A percentile compares a stretch with the other conserved stretches of the same genome.
Conservation (phyloP, 345 rosid species). For the Reutealis trisperma region DNA sequence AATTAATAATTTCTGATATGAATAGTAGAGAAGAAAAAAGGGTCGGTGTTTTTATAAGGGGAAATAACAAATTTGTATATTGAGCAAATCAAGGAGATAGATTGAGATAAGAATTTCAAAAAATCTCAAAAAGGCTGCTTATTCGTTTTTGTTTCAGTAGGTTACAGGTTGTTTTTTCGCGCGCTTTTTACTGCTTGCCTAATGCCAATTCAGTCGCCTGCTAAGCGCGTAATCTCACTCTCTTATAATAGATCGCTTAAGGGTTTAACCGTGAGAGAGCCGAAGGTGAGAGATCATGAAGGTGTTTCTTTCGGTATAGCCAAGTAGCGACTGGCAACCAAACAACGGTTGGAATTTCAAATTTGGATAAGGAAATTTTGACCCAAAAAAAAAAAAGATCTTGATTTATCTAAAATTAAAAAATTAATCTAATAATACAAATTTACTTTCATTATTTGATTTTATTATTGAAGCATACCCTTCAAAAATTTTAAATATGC, state of each 20-base stretch:
- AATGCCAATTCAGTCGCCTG: neutral
- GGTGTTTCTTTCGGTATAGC: no score
- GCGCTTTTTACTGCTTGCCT: neutral
- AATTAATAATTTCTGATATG: no score
- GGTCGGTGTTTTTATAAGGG: neutral
- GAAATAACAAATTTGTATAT: neutral
- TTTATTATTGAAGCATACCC: no score
- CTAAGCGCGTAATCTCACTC: neutral
- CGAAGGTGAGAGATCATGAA: no score
- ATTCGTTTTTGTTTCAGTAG: neutral
- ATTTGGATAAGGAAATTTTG: neutral
- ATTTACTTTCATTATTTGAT: no score
- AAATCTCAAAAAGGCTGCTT: neutral
- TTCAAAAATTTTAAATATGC: no score
- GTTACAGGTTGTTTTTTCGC: constrained; percentile 5
- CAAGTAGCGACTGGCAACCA: neutral
- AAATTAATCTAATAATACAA: no score
- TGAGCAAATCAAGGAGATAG: constrained; percentile 41
- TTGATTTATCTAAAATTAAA: no score
- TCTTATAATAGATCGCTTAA: no score
- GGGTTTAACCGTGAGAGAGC: no score
- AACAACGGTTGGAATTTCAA: neutral
- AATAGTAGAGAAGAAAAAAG: neutral
- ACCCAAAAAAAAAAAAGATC: no score
- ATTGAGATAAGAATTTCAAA: constrained; percentile 30